A percentile compares a stretch with the other conserved stretches of the same genome.
These are phyloP conservation scores for Geoglossum glabrum DNA, from an alignment of 495 filamentous ascomycete species.

Conservation along the genomic window DNA sequence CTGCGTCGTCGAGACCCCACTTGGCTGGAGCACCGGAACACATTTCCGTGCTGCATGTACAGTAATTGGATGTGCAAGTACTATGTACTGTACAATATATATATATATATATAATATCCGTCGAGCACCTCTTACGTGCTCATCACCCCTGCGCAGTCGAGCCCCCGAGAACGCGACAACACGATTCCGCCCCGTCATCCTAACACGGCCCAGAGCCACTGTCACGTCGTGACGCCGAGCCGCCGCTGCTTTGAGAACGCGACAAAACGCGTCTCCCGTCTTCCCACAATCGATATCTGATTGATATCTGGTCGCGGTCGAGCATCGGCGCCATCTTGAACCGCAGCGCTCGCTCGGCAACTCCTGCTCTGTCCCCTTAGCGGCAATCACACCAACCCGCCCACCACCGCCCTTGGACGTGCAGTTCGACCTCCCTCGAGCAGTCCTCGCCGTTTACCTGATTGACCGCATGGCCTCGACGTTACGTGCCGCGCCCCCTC, in stretches of 20 bases:
- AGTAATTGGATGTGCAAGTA: no score
- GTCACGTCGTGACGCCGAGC: no score
- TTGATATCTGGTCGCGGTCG: neutral
- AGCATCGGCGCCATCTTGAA: neutral
- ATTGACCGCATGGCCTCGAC: neutral
- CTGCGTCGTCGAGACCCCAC: no score
- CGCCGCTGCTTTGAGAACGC: neutral
- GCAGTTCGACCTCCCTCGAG: neutral
- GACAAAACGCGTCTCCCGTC: neutral
- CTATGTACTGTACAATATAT: neutral
- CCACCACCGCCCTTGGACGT: neutral
- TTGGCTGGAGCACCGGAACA: no score
- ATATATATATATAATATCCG: no score
- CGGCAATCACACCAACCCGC: neutral
- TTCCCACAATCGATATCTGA: no score
- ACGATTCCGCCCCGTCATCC: neutral
- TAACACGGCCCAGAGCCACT: neutral
- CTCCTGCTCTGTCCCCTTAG: no score
- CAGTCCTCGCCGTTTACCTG: neutral
- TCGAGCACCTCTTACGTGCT: neutral
- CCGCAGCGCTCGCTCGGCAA: neutral
- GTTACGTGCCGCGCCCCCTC: neutral
- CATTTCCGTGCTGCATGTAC: no score
- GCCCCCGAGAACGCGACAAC: neutral
- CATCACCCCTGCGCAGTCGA: neutral